Evolutionary conservation across 2,329 filamentous ascomycete species (phyloP), one percentile per base, ranked within the genome.

Genomic region (Phaeosphaeriaceae sp.): DNA sequence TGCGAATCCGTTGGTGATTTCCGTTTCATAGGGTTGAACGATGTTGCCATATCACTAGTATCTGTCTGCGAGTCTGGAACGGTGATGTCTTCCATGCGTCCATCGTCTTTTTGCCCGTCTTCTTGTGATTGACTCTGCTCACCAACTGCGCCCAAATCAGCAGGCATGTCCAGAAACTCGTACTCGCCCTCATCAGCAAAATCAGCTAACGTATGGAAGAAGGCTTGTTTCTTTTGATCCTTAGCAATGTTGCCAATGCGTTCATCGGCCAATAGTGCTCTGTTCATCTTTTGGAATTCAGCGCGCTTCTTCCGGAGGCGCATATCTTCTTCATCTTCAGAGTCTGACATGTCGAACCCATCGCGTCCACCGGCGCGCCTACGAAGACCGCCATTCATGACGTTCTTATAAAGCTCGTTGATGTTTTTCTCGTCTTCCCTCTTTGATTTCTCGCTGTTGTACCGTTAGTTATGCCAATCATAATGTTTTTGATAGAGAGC

Each of bases 201-300:
- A 67, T 97, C 92, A 64, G 96, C 92, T 43, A 99, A 89, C 6
- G 91, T 91, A 57, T 86, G 87, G 61, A 99, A 81, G 77, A 99
- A 99, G 0, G 94, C 94, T 53, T 88, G 83, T 69, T 92, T 93
- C 68, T 93, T 92, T 2, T 90, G 90, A 63, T 95, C 92, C 68
- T 91, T 86, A 28, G 90, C 92, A 55, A 97, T 90, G 73, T 93
- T 92, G 68, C 89, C 90, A 61, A 99, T 85, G 30, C 91, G 90
- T 72, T 96, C 92, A 65, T 97, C 92, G 18, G 89, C 82, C 38
- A 96, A 83, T 7, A 99, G 81, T 6, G 92, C 89, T 71, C 91
- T 92, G 48, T 92, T 88, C 88, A 96, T 95, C 75, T 90, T 90
- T 29, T 89, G 89, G 73, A 96, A 96, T 66, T 97, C 90, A 32